A percentile compares a stretch with the other conserved stretches of the same genome.
Evolutionary conservation across 75 land plant species (phyloP).

Genomic region (Adiantum capillusveneris): DNA sequence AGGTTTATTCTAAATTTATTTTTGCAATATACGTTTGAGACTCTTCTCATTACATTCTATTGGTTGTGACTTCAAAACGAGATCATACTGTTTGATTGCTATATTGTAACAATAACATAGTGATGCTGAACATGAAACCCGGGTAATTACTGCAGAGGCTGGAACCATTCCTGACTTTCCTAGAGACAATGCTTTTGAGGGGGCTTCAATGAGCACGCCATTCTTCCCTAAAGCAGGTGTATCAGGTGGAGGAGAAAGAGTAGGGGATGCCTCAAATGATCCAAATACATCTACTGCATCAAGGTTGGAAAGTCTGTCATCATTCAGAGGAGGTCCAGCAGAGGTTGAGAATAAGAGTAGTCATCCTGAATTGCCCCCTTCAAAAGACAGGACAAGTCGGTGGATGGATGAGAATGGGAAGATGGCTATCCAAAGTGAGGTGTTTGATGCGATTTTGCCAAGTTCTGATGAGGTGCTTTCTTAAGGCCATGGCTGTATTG

Average conservation of each 20-base stretch:
- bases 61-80: no score
- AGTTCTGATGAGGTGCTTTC: slow-evolving; percentile 7
- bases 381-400: not conserved
- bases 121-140: no score
- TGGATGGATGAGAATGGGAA: slow-evolving; percentile 6
- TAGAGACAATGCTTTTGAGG: not conserved
- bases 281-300: not conserved
- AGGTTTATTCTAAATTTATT: no score
- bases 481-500: not conserved
- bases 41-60: no score
- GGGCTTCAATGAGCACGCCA: not conserved
- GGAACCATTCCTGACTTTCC: not conserved
- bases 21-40: no score
- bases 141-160: slow-evolving; percentile 1
- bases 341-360: not conserved
- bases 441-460: not conserved
- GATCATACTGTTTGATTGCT: no score
- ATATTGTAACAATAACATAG: no score
- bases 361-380: not conserved
- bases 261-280: not conserved
- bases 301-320: not conserved
- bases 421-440: not conserved
- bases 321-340: not conserved
- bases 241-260: not conserved
- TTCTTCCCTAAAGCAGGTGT: not conserved